These are phyloP conservation scores for Glonium stellatum DNA, from an alignment of 495 filamentous ascomycete genomes.

Conservation along the genomic window DNA sequence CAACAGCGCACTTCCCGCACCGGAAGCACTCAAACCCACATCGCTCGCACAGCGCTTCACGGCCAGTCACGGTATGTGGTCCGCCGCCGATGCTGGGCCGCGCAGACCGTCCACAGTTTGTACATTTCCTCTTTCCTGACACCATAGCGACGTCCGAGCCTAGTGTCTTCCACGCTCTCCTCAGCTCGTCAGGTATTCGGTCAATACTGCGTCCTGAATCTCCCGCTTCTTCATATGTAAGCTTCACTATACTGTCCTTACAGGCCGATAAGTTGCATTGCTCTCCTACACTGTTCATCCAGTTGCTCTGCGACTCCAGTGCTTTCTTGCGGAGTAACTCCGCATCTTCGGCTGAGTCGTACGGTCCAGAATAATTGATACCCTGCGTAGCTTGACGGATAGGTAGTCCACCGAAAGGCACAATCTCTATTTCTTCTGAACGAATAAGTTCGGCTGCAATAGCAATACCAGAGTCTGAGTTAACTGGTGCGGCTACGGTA, in stretches of 20 bases:
- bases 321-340: conserved; percentile 20
- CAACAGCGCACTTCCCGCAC: background rate
- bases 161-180: conserved; percentile 12
- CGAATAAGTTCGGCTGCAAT: conserved; percentile 21
- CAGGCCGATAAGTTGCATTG: conserved; percentile 21
- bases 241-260: conserved; percentile 18
- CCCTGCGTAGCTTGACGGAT: conserved; percentile 37
- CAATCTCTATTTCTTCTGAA: conserved; percentile 21
- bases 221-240: conserved; percentile 25
- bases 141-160: background rate
- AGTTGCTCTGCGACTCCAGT: conserved; percentile 17
- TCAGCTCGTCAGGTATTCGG: conserved; percentile 32
- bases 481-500: background rate
- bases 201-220: conserved; percentile 31
- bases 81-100: conserved; percentile 7
- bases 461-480: conserved; percentile 9
- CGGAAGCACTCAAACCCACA: background rate
- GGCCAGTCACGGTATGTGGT: background rate
- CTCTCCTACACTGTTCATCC: background rate
- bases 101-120: conserved; percentile 20
- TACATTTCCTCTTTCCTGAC: conserved; percentile 20
- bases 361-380: conserved; percentile 23
- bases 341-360: conserved; percentile 17
- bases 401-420: conserved; percentile 34
- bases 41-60: background rate